These are phyloP conservation scores for Hypocrella siamensis DNA, from an alignment of 2,329 filamentous ascomycete species.

Conservation along the genomic window DNA sequence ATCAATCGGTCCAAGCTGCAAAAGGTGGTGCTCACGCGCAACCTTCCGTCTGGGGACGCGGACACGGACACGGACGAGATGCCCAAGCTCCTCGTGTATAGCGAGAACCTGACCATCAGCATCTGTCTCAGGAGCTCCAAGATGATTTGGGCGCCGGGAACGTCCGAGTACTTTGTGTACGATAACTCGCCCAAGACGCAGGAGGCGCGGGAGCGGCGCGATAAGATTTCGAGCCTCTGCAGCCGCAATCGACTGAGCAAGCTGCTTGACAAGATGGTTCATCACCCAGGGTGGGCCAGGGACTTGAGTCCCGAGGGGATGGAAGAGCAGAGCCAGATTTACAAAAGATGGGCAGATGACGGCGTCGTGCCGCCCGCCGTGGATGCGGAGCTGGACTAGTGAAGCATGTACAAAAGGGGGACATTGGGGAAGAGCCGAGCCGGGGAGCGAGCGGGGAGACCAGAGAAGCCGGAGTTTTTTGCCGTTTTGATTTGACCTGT, in stretches of 20 bases:
- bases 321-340: constrained; percentile 56
- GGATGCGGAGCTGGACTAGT: constrained; percentile 3
- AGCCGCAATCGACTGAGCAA: constrained; percentile 51
- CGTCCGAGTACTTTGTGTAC: constrained; percentile 56
- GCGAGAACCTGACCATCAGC: constrained; percentile 54
- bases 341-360: constrained; percentile 36
- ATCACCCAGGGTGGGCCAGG: constrained; percentile 67
- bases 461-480: no score
- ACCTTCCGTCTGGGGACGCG: constrained; percentile 46
- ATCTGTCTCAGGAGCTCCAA: constrained; percentile 68
- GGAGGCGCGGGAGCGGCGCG: constrained; percentile 40
- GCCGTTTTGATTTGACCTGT: no score
- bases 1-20: constrained; percentile 48
- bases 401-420: background rate
- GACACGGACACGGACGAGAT: constrained; percentile 48
- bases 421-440: background rate
- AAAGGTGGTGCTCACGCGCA: constrained; percentile 56
- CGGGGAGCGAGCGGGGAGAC: background rate
- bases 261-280: constrained; percentile 66
- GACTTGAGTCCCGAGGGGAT: constrained; percentile 64
- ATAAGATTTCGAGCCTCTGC: constrained; percentile 34
- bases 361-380: constrained; percentile 19
- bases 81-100: constrained; percentile 43
- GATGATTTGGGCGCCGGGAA: constrained; percentile 59
- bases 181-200: constrained; percentile 52